Conservation (phyloP, 371 early-diverging fungal genomes). For the Sporodiniella umbellata region DNA sequence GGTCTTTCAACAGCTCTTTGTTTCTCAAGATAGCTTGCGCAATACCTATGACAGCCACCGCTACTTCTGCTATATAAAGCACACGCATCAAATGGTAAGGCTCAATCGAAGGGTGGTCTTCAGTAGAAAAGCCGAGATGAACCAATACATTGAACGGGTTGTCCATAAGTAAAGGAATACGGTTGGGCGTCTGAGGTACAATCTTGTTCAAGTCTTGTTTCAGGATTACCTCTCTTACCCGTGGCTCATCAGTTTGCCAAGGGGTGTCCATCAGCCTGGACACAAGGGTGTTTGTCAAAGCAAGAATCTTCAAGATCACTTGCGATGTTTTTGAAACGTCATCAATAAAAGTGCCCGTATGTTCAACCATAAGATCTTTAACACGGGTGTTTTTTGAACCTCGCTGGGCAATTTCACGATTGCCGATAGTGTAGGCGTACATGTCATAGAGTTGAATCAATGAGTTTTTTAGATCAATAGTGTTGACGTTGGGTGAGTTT, state of each 20-base stretch:
- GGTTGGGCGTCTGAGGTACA: slow-evolving; percentile 6
- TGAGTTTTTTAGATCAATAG: slow-evolving; percentile 12
- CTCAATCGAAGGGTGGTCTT: slow-evolving; percentile 38
- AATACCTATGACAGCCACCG: slow-evolving; percentile 47
- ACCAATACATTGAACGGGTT: slow-evolving; percentile 64
- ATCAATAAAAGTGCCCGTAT: slow-evolving; percentile 59
- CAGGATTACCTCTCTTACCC: slow-evolving; percentile 17
- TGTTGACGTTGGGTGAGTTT: neutral
- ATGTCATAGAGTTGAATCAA: slow-evolving; percentile 34
- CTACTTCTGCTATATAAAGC: slow-evolving; percentile 62
- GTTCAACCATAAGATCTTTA: slow-evolving; percentile 37
- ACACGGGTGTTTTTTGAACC: slow-evolving; percentile 36
- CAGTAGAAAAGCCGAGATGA: slow-evolving; percentile 48
- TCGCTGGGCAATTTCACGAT: slow-evolving; percentile 66
- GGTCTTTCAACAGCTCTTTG: slow-evolving; percentile 11
- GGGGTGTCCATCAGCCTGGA: slow-evolving; percentile 27
- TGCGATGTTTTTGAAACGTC: slow-evolving; percentile 54
- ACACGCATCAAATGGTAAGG: slow-evolving; percentile 61
- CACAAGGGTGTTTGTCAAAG: slow-evolving; percentile 45
- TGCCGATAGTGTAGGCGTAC: slow-evolving; percentile 63
- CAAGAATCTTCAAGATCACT: slow-evolving; percentile 60
- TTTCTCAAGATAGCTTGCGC: slow-evolving; percentile 15
- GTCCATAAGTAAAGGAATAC: slow-evolving; percentile 56
- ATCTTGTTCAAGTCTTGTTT: slow-evolving; percentile 11
- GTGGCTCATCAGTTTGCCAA: slow-evolving; percentile 24